Base-by-base conservation (phyloP, 1,284 basidiomycete genomes). In the Exobasidium rhododendri region DNA sequence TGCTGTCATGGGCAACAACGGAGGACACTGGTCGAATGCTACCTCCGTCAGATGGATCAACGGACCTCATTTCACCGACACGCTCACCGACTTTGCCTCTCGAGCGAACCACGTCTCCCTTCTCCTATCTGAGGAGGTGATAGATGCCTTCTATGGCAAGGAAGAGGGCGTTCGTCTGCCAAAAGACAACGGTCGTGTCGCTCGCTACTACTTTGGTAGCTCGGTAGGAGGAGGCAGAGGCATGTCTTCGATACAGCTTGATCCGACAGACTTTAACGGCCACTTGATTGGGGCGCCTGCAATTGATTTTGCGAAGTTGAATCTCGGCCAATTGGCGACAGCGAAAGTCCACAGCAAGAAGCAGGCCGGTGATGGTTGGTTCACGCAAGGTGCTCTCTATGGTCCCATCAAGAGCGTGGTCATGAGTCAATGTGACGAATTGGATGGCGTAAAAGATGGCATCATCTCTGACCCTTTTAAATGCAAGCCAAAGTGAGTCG, bases 361-460 rank as follows among this genome's bases (percentile, higher is more conserved):
- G 2, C 22, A 20, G 4, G 60, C 59, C 13, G 46, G 35, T 22
- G 49, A 22, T 13, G 65, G 63, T 10, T 66, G 17, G 26, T 58
- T 67, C 59, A 26, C 31, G 20, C 6, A 47, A 20, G 45, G 49
- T 11, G 24, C 44, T 6, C 30, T 62, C 2, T 22, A 20, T 6
- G 51, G 24, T 10, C 20, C 68, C 6, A 58, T 81, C 11, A 54
- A 73, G 6, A 54, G 66, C 46, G 75, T 77, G 28, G 70, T 81
- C 1, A 55, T 81, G 5, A 57, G 59, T 1, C 80, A 81, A 61
- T 81, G 81, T 63, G 81, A 82, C 59, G 52, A n/a, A 0, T 55
- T 81, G n/a, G 81, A 81, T 57, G 81, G 81, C 17, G 70, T 77
- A 6, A 40, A 40, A 32, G 81, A 81, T 65, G 80, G 80, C 5